Conservation (phyloP, 2,329 filamentous ascomycete species). For the Akanthomyces muscarius region DNA sequence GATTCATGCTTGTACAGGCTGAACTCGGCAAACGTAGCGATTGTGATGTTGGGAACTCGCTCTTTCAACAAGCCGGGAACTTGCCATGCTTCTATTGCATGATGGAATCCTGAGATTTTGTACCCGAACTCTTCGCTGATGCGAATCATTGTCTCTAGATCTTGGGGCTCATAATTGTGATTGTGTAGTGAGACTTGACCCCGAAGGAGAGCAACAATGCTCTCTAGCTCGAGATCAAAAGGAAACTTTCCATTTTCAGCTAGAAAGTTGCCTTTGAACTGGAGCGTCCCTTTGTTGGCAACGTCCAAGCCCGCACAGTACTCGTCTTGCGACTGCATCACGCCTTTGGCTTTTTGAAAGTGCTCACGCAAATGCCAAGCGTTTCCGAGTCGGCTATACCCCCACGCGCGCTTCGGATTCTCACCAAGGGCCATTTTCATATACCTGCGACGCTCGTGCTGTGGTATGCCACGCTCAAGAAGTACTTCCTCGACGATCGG, state of each 20-base stretch:
- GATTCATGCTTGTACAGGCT: slow-evolving; percentile 40
- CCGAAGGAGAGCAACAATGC: slow-evolving; percentile 37
- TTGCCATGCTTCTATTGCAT: slow-evolving; percentile 37
- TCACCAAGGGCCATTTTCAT: slow-evolving; percentile 47
- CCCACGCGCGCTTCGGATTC: slow-evolving; percentile 38
- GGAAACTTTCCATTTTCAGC: slow-evolving; percentile 27
- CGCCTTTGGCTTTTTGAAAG: slow-evolving; percentile 33
- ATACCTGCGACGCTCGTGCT: slow-evolving; percentile 32
- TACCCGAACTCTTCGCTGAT: slow-evolving; percentile 41
- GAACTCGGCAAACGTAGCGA: slow-evolving; percentile 41
- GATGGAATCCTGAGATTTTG: slow-evolving; percentile 38
- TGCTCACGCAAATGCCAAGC: slow-evolving; percentile 38
- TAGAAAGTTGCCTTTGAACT: slow-evolving; percentile 20
- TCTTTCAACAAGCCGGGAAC: slow-evolving; percentile 37
- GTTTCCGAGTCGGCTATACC: slow-evolving; percentile 38
- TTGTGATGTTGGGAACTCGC: slow-evolving; percentile 37
- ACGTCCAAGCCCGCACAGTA: slow-evolving; percentile 20
- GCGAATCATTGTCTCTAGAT: slow-evolving; percentile 40
- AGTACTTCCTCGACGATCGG: slow-evolving; percentile 39
- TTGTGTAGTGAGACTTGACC: slow-evolving; percentile 40
- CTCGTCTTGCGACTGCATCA: slow-evolving; percentile 35
- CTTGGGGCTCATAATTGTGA: slow-evolving; percentile 42
- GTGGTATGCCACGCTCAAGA: slow-evolving; percentile 36
- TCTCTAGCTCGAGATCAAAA: slow-evolving; percentile 37
- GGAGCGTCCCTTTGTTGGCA: background rate